These are phyloP conservation scores for Backusella sp. DNA, from an alignment of 192 early-diverging fungal genomes.

Conservation along the genomic window DNA sequence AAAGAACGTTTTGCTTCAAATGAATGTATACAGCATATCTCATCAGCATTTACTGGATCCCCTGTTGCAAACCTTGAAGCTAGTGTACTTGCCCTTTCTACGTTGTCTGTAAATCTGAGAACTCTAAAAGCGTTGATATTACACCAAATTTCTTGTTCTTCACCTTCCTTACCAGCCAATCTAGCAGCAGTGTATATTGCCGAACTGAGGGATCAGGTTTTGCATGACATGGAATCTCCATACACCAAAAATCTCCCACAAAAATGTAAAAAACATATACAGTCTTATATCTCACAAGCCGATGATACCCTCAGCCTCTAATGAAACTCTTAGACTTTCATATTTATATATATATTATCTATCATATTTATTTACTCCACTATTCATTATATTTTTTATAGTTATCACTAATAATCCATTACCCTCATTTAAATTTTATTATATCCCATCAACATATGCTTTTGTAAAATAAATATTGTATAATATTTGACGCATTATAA, in stretches of 20 bases:
- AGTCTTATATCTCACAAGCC: conserved; percentile 14
- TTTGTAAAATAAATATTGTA: background rate
- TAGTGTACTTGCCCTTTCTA: conserved; percentile 7
- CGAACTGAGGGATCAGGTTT: conserved; percentile 11
- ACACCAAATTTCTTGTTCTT: conserved; percentile 6
- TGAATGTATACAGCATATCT: conserved; percentile 16
- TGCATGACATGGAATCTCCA: conserved; percentile 6
- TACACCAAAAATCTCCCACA: conserved; percentile 9
- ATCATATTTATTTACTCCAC: background rate
- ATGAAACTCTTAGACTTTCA: background rate
- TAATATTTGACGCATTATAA: background rate
- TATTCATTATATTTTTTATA: background rate
- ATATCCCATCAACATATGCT: background rate
- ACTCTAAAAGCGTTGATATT: conserved; percentile 1
- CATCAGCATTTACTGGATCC: background rate
- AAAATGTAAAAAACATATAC: background rate
- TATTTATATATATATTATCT: background rate
- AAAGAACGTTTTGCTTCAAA: conserved; percentile 2
- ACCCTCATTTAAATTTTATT: background rate
- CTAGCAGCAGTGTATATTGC: conserved; percentile 2
- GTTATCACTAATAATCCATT: background rate
- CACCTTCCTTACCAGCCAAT: background rate
- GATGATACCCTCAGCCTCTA: conserved; percentile 9
- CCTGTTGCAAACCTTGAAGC: conserved; percentile 9
- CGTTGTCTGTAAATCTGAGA: conserved; percentile 2